Evolutionary conservation across 2,329 filamentous ascomycete genomes (phyloP).

Genomic region (Chrysosphaeria jannelii): DNA sequence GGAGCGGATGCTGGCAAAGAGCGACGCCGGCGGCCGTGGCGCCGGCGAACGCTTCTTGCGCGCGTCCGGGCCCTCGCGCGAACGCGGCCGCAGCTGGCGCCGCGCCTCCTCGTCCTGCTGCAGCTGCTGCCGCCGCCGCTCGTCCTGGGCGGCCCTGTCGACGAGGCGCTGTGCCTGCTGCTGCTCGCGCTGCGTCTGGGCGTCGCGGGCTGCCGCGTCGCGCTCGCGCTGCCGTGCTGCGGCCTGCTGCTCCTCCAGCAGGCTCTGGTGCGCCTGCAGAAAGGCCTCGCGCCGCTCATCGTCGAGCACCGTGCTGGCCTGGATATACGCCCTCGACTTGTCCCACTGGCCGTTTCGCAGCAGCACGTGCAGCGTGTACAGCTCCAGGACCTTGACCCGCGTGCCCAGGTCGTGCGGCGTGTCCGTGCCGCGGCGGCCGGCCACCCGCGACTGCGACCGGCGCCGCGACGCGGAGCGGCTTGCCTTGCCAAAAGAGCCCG

Average conservation of each 20-base stretch:
- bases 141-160: no score
- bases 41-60: constrained; percentile 1
- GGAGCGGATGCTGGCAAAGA: constrained; percentile 20
- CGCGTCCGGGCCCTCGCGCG: constrained; percentile 1
- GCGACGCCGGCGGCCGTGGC: constrained; percentile 10
- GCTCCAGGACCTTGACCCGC: constrained; percentile 70
- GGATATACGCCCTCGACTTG: constrained; percentile 75
- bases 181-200: constrained; percentile 23
- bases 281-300: constrained; percentile 80
- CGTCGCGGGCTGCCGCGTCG: constrained; percentile 28
- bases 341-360: constrained; percentile 87
- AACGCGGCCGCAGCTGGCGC: neutral
- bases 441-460: constrained; percentile 8
- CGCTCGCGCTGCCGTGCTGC: constrained; percentile 27
- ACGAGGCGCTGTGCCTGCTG: constrained; percentile 23
- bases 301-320: constrained; percentile 58
- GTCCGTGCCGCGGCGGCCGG: constrained; percentile 23
- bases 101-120: constrained; percentile 30
- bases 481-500: constrained; percentile 21
- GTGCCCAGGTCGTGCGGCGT: constrained; percentile 63
- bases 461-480: constrained; percentile 8
- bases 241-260: constrained; percentile 58
- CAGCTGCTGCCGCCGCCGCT: constrained; percentile 21
- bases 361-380: constrained; percentile 89
- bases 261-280: constrained; percentile 50